A percentile compares a stretch with the other conserved stretches of the same genome.
Evolutionary conservation across 2,329 filamentous ascomycete species (phyloP).

Genomic region (Colletotrichum agaves): DNA sequence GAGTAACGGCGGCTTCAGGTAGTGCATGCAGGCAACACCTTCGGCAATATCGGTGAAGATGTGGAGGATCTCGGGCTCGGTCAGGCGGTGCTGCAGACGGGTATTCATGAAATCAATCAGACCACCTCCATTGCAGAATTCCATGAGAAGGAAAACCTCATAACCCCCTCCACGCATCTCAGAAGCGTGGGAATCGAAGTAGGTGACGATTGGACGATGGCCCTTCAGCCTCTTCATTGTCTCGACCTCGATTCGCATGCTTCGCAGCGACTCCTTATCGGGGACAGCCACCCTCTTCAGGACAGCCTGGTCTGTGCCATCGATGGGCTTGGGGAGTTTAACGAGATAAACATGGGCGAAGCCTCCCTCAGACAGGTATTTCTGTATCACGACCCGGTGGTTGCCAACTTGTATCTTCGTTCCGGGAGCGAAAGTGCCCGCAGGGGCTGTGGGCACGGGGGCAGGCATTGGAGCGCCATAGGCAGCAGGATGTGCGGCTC

Average conservation of each 20-base stretch:
- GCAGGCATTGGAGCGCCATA: constrained; percentile 57
- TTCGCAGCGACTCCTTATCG: constrained; percentile 92
- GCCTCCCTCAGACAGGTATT: constrained; percentile 96
- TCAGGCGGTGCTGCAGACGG: constrained; percentile 92
- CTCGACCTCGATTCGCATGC: constrained; percentile 98
- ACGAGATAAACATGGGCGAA: constrained; percentile 99
- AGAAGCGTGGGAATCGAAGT: constrained; percentile 97
- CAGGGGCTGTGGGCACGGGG: constrained; percentile 61
- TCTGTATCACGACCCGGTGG: constrained; percentile 93
- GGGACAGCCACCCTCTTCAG: constrained; percentile 96
- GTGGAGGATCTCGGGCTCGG: constrained; percentile 95
- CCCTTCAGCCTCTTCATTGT: constrained; percentile 99
- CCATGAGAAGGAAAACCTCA: constrained; percentile 98
- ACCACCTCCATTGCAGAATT: constrained; percentile 93
- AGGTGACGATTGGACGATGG: constrained; percentile 94
- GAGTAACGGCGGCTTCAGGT: constrained; percentile 90
- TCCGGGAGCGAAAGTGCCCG: constrained; percentile 89
- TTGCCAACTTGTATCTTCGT: constrained; percentile 97
- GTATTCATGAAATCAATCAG: constrained; percentile 99
- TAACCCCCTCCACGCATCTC: constrained; percentile 93
- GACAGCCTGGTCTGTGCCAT: constrained; percentile 84
- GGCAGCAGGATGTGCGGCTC: constrained; percentile 50
- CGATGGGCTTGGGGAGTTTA: constrained; percentile 79
- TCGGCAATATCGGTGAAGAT: constrained; percentile 97
- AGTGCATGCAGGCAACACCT: constrained; percentile 98